Conservation (phyloP, 345 rosid genomes). For the Xanthoceras sorbifolium region DNA sequence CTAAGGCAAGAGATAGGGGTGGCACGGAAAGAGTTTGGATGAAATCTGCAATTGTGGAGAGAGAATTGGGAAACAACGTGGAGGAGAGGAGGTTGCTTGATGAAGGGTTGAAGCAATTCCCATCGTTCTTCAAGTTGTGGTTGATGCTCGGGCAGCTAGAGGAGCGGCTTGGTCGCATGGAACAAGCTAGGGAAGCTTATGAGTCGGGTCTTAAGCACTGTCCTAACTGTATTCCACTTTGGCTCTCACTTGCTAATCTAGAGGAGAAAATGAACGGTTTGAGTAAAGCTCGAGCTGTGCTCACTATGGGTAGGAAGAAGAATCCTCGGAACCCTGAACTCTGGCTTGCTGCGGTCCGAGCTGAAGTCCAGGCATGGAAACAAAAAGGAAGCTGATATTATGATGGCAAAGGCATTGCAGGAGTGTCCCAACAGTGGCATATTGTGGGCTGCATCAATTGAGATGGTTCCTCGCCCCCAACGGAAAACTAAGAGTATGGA, state of each 20-base stretch:
- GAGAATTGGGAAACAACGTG: constrained; percentile 71
- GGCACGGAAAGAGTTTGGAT: constrained; percentile 98
- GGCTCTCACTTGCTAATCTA: constrained; percentile 79
- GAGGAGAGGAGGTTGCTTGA: constrained; percentile 83
- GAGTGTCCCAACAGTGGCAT: constrained; percentile 91
- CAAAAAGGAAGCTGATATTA: constrained; percentile 73
- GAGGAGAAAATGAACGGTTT: constrained; percentile 78
- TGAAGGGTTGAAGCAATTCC: constrained; percentile 82
- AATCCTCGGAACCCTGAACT: constrained; percentile 77
- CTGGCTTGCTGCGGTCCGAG: constrained; percentile 92
- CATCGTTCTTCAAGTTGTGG: constrained; percentile 87
- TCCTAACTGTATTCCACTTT: constrained; percentile 62
- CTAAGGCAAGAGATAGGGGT: constrained; percentile 93
- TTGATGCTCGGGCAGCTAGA: constrained; percentile 96
- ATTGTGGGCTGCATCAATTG: constrained; percentile 84
- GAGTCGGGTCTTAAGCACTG: constrained; percentile 72
- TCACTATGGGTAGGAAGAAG: constrained; percentile 76
- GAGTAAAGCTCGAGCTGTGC: constrained; percentile 82
- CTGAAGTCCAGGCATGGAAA: constrained; percentile 76
- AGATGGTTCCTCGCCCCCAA: constrained; percentile 84
- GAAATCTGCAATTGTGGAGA: constrained; percentile 95
- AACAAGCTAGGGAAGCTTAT: constrained; percentile 68
- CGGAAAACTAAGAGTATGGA: constrained; percentile 71
- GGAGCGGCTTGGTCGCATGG: constrained; percentile 62
- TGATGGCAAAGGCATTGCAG: constrained; percentile 95